Evolutionary conservation across 169 alveolate species (phyloP), one percentile per base, ranked within the genome.

Genomic region (Plasmodium reichenowi): DNA sequence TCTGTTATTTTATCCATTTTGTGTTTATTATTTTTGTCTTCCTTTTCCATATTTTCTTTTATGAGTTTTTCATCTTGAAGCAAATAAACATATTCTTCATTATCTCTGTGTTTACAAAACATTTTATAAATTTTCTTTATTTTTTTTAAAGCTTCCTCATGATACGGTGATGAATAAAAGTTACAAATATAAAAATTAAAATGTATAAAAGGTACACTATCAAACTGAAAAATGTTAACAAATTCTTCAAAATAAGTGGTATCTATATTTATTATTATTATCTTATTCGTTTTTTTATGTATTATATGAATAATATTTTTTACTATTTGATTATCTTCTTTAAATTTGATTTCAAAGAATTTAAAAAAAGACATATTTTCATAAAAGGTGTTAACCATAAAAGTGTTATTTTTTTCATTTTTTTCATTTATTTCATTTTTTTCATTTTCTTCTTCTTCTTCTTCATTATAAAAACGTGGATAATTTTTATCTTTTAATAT

Each of bases 311-410:
- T 17, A 2, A 13, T 56, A 56, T 56, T 56, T 2, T 56, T 15
- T 62, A 70, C 29, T 15, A 38, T 10, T 29, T 72, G 56, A 22
- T 45, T 68, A 13, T 56, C 26, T 8, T 54, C 22, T 63, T 68
- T 83, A 26, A 67, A 3, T 4, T 54, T 67, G 10, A 47, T 72
- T 9, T 52, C 50, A 43, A 83, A 72, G 22, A 67, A 54, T 1
- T 48, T 68, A 5, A 68, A 83, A 68, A 67, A 83, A 20, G 85
- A 68, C 91, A 83, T 68, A 43, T 68, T 12, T 60, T 68, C 91
- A 67, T 83, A 29, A n/a, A 50, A 5, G n/a, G 24, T 58, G 12
- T 50, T 17, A 50, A 68, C 50, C 15, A 6, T 22, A 43, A 50
- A 52, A 7, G 9, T 50, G 2, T 26, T 58, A 8, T 7, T 48